These are phyloP conservation scores for Fusarium sp. DNA, from an alignment of 2,329 filamentous ascomycete genomes.

Conservation along the genomic window DNA sequence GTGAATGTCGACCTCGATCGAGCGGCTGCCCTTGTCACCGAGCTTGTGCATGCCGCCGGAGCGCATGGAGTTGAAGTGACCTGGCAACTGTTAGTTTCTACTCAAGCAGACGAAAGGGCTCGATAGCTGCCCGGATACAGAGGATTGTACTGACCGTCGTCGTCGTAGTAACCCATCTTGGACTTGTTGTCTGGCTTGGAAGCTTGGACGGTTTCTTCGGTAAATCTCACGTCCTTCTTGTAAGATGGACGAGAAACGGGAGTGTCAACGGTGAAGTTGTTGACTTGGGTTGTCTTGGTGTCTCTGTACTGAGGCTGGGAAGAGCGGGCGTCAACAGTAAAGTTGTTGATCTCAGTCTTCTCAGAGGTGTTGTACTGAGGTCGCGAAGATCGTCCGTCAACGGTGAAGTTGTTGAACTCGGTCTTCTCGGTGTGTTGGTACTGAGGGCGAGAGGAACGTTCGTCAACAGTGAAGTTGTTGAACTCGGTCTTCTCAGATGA, in stretches of 20 bases:
- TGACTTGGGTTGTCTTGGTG: slow-evolving; percentile 37
- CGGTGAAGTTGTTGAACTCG: slow-evolving; percentile 32
- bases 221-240: slow-evolving; percentile 68
- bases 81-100: slow-evolving; percentile 51
- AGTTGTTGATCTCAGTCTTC: slow-evolving; percentile 47
- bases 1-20: slow-evolving; percentile 60
- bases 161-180: slow-evolving; percentile 75
- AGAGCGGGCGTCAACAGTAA: slow-evolving; percentile 45
- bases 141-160: slow-evolving; percentile 61
- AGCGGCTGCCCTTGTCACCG: slow-evolving; percentile 61
- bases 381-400: slow-evolving; percentile 31
- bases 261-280: slow-evolving; percentile 49
- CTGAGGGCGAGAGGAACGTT: slow-evolving; percentile 33
- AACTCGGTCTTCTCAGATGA: slow-evolving; percentile 42
- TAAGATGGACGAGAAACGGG: slow-evolving; percentile 58
- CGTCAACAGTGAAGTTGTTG: slow-evolving; percentile 48
- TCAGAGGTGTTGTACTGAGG: slow-evolving; percentile 36
- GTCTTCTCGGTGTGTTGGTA: slow-evolving; percentile 33
- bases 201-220: slow-evolving; percentile 73
- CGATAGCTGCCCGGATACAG: background rate
- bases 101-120: background rate
- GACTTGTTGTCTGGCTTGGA: slow-evolving; percentile 58
- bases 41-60: slow-evolving; percentile 65
- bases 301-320: slow-evolving; percentile 38
- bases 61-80: slow-evolving; percentile 70